Base-by-base conservation (phyloP, 495 filamentous ascomycete species). In the Xylaria sp. region DNA sequence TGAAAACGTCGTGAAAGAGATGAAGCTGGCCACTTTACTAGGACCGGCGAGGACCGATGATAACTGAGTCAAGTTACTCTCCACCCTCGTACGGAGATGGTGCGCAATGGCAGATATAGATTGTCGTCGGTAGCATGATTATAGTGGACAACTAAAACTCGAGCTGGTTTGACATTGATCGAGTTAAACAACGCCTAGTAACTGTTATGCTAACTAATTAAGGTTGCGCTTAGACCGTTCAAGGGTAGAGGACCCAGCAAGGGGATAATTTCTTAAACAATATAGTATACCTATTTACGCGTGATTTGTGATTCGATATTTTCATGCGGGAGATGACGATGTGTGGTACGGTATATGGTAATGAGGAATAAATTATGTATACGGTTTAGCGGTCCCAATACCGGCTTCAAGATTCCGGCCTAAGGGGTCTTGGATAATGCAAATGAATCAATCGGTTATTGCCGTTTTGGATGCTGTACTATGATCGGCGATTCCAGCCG, bases 281-380 rank as follows among this genome's bases (percentile, higher is more conserved):
- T 24, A 40, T 4, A 61, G 6, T 5, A 37, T 21, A 21, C 37
- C 12, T 61, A 12, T 21, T 15, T 37, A 35, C 58, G n/a, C 15
- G 31, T 58, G 8, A 58, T 58, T n/a, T 37, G 55, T 15, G 33
- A 21, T 12, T 35, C 9, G 31, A n/a, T 37, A 58, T 33, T 58
- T 37, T 21, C 35, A 24, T 41, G 58, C 59, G 37, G 59, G 59
- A 61, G 59, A 61, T 61, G 35, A 26, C 59, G 35, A 40, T 40
- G 35, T 40, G 35, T 61, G 37, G n/a, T 5, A 11, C 37, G 37
- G 59, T 15, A 15, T 61, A 24, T 40, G 9, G 37, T 4, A 21
- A 40, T 43, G 37, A 12, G 12, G 14, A 58, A 35, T 29, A 33
- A 55, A 29, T 6, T 29, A 55, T 11, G 59, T 41, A 21, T 33